Evolutionary conservation across 2,329 filamentous ascomycete genomes (phyloP).

Genomic region (Cryphonectria radicalis): DNA sequence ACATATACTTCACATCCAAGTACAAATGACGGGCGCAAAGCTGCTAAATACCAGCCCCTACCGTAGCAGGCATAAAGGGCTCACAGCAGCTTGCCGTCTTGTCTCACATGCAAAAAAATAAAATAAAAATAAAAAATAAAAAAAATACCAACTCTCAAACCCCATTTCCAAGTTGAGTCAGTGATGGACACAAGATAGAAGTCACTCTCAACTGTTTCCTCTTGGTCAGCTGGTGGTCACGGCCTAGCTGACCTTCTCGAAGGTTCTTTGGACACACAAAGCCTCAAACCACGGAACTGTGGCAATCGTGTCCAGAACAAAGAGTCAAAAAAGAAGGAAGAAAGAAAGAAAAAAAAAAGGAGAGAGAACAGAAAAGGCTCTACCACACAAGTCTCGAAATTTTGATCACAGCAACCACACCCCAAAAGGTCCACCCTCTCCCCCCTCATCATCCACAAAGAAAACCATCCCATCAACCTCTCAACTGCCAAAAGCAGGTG

Average conservation of each 20-base stretch:
- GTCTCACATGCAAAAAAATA: background rate
- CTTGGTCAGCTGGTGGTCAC: background rate
- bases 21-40: background rate
- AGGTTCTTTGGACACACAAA: background rate
- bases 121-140: too few relatives aligned
- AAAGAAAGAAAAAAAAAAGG: too few relatives aligned
- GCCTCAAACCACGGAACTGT: background rate
- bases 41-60: background rate
- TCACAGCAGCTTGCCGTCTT: background rate
- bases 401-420: background rate
- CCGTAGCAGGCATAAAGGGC: too few relatives aligned
- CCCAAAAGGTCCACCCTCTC: background rate
- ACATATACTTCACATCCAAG: background rate
- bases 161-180: background rate
- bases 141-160: background rate
- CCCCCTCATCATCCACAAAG: too few relatives aligned
- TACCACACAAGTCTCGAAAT: background rate
- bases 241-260: background rate
- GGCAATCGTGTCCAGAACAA: conserved; percentile 1
- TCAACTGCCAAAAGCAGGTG: background rate
- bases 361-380: too few relatives aligned
- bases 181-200: background rate
- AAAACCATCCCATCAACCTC: background rate
- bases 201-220: background rate
- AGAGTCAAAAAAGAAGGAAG: background rate